Evolutionary conservation across 148 eudicot species (phyloP), one percentile per base, ranked within the genome.

Genomic region (Camellia lanceoleosa): DNA sequence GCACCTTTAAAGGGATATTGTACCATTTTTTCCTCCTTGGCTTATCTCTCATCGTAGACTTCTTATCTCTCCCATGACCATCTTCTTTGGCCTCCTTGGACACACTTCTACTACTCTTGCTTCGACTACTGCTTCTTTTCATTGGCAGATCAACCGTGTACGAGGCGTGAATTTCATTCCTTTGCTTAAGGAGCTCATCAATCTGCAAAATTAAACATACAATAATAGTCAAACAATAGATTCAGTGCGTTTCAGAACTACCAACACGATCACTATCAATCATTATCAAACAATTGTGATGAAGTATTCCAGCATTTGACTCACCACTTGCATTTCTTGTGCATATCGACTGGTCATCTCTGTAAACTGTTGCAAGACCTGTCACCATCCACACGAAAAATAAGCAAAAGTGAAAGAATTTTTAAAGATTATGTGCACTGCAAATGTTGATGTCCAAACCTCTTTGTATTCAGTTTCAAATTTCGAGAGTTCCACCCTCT

Each of bases 391-490:
- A 56, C 18, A 68, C 19, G 51, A 68, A 74, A 81, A 74, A 80
- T 82, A 75, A 78, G 76, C 5, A 63, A 69, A 47, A 19, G 12
- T 1, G 56, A 61, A 61, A 7, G 63, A 42, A 38, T 74, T 42
- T 16, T 4, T 23, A 14, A 44, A 56, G 61, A 38, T 46, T 5
- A 49, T 12, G 49, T 5, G 16, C 7, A 41, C 18, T 69, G 14
- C 23, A 16, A 42, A 66, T 13, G 49, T n/a, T 73, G 68, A 58
- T 62, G 63, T 56, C 23, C 83, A 70, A 58, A 93, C 99, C 94
- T 93, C 97, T 90, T 91, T 87, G 84, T 95, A 93, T 85, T 95
- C 98, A 46, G 88, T 84, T 88, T 92, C 99, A 77, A 96, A 95
- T 80, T 92, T 96, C 1, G 98, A 89, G 58, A 96, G 89, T 75